Conservation (phyloP, 768 basidiomycete species). For the Strobilomyces echinocephalus region DNA sequence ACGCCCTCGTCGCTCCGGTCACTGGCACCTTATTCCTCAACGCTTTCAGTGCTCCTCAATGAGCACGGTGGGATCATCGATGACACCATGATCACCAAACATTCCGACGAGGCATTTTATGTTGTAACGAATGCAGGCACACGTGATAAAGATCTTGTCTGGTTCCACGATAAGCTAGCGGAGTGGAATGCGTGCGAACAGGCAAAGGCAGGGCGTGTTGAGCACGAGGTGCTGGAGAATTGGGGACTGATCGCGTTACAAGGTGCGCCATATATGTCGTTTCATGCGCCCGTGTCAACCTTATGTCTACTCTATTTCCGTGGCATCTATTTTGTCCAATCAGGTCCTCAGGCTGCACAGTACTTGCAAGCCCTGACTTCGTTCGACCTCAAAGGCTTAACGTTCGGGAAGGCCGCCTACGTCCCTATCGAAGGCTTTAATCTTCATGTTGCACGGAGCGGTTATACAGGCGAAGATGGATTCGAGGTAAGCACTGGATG, state of each 20-base stretch:
- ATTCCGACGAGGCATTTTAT: constrained; percentile 75
- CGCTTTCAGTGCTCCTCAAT: constrained; percentile 87
- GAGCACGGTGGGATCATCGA: constrained; percentile 92
- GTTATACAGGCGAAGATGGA: constrained; percentile 98
- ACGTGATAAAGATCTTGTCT: constrained; percentile 72
- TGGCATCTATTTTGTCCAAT: not conserved
- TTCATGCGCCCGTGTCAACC: not conserved
- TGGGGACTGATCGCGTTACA: constrained; percentile 92
- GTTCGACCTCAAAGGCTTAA: constrained; percentile 66
- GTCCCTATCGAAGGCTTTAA: constrained; percentile 58
- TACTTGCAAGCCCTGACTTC: constrained; percentile 75
- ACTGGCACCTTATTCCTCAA: constrained; percentile 70
- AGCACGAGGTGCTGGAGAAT: constrained; percentile 73
- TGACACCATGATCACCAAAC: constrained; percentile 89
- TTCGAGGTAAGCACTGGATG: constrained; percentile 64
- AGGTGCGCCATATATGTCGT: constrained; percentile 42
- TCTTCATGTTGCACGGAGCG: constrained; percentile 87
- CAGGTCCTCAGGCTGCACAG: constrained; percentile 77
- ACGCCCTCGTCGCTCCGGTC: constrained; percentile 76
- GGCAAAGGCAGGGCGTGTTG: constrained; percentile 55
- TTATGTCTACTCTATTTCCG: not conserved
- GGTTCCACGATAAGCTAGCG: constrained; percentile 62
- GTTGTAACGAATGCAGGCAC: constrained; percentile 96
- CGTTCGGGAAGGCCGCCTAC: constrained; percentile 82
- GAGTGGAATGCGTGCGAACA: constrained; percentile 71